phyloP scores from a whole-genome alignment of 1,284 basidiomycete genomes.

The Heimioporus retisporus region DNA sequence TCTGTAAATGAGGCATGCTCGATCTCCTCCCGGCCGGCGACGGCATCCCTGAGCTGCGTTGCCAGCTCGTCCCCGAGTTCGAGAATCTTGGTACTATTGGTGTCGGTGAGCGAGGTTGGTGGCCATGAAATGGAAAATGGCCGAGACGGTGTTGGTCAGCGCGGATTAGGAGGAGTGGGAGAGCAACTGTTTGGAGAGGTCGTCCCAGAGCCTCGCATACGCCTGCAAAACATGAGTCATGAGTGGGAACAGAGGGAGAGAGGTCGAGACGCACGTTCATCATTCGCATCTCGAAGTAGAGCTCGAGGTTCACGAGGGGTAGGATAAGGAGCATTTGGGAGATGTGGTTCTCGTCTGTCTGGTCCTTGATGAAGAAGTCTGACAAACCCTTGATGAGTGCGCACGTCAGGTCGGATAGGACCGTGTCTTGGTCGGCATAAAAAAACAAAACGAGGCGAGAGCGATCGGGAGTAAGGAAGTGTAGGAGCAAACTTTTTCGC shows the following conservation, averaged over 20 bases:
- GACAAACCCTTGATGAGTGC: slow-evolving; percentile 91
- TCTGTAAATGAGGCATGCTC: slow-evolving; percentile 86
- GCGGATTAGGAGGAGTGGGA: slow-evolving; percentile 88
- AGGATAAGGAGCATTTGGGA: slow-evolving; percentile 87
- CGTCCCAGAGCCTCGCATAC: slow-evolving; percentile 94
- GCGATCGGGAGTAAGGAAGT: background rate
- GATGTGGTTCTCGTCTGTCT: slow-evolving; percentile 89
- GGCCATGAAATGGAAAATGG: slow-evolving; percentile 81
- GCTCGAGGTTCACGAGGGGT: slow-evolving; percentile 87
- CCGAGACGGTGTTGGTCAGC: slow-evolving; percentile 79
- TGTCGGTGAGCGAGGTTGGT: slow-evolving; percentile 81
- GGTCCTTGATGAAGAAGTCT: slow-evolving; percentile 92
- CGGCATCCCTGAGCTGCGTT: slow-evolving; percentile 79
- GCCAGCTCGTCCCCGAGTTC: slow-evolving; percentile 92
- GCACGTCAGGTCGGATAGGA: slow-evolving; percentile 81
- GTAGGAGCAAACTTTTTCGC: slow-evolving; percentile 62
- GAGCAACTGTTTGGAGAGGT: slow-evolving; percentile 92
- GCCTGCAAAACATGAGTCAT: slow-evolving; percentile 58
- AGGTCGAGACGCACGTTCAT: slow-evolving; percentile 67
- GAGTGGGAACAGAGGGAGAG: too few species aligned
- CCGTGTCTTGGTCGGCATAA: slow-evolving; percentile 80
- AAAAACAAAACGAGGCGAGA: too few species aligned
- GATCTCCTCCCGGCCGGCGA: slow-evolving; percentile 86
- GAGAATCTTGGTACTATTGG: slow-evolving; percentile 86
- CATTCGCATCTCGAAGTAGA: slow-evolving; percentile 96